Percentiles rank a stretch among this genome's conserved stretches.
Conservation (phyloP, 1,284 basidiomycete genomes). For the Cerioporus squamosus region DNA sequence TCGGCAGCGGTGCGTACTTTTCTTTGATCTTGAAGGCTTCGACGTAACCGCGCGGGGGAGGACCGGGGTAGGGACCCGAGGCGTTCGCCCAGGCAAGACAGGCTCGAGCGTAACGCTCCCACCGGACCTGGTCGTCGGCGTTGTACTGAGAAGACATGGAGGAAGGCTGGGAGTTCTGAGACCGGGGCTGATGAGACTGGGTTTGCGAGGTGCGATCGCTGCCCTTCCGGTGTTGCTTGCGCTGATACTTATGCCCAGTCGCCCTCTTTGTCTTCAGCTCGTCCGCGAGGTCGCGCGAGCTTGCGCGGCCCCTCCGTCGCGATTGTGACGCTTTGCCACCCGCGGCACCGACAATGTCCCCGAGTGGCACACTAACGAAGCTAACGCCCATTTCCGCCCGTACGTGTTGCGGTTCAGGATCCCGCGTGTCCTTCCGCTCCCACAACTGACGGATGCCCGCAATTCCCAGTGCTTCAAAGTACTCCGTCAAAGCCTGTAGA, state of each 20-base stretch:
- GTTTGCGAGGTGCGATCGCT: not conserved
- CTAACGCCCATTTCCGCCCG: no score
- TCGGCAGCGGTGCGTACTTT: not conserved
- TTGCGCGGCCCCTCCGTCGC: no score
- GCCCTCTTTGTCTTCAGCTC: no score
- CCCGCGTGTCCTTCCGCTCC: not conserved
- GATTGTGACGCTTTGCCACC: no score
- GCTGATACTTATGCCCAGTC: no score
- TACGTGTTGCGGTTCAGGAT: not conserved
- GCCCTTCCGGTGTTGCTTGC: no score
- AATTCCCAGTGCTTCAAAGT: slow-evolving; percentile 15
- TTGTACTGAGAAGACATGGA: not conserved
- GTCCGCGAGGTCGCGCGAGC: no score
- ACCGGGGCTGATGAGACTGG: not conserved
- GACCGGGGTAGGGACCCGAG: not conserved
- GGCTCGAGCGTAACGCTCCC: not conserved
- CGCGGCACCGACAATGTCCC: no score
- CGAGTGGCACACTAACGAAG: no score
- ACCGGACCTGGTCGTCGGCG: not conserved
- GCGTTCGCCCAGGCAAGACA: not conserved
- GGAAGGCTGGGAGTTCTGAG: not conserved
- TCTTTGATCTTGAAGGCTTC: not conserved
- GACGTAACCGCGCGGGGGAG: not conserved
- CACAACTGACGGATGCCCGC: not conserved
- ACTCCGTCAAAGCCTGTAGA: slow-evolving; percentile 13